Evolutionary conservation across 2,329 filamentous ascomycete genomes (phyloP).

Genomic region (Cladosporium sp.): DNA sequence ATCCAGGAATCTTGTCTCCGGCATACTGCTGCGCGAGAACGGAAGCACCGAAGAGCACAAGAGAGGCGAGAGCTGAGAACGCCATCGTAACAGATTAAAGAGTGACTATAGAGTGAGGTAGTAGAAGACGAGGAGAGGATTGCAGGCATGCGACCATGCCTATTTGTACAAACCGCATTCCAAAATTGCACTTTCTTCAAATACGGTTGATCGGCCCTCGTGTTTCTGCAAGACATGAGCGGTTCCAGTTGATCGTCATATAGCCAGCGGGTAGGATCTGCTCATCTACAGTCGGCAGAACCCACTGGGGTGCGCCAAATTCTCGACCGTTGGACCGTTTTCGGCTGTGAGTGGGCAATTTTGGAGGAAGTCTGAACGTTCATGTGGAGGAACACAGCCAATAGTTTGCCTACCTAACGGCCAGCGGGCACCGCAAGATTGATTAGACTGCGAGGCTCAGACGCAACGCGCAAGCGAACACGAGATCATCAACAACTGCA

Average conservation of each 20-base stretch:
- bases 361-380: background rate
- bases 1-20: constrained; percentile 26
- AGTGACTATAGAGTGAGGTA: background rate
- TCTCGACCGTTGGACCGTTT: background rate
- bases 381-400: background rate
- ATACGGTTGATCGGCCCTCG: background rate
- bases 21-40: constrained; percentile 29
- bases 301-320: background rate
- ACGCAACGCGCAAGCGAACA: background rate
- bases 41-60: constrained; percentile 3
- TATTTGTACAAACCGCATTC: constrained; percentile 1
- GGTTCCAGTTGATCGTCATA: constrained; percentile 4
- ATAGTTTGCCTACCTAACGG: background rate
- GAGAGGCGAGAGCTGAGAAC: background rate
- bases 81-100: background rate
- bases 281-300: background rate
- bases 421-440: background rate
- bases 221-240: background rate
- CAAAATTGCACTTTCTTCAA: background rate
- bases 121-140: background rate
- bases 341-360: background rate
- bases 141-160: background rate
- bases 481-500: background rate
- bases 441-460: background rate
- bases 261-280: background rate